Evolutionary conservation across 345 rosid genomes (phyloP), one percentile per base, ranked within the genome.

Genomic region (Pistacia atlantica): DNA sequence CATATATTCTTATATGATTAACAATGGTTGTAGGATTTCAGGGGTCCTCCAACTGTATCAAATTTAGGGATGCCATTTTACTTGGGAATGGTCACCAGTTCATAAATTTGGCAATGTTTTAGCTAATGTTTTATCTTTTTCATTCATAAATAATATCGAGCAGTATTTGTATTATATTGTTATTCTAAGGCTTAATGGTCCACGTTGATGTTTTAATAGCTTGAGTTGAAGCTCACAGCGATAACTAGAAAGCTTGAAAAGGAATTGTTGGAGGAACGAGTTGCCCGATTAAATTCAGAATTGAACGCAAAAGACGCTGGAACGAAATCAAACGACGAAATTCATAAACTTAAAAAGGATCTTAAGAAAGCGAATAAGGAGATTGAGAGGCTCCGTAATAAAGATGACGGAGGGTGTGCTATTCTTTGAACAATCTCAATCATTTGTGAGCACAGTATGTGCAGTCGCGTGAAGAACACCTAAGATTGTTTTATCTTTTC

Each of bases 151-250:
- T 42, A 14, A 25, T 38, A 38, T 63, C 31, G 12, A 42, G 42
- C 33, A 31, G 33, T 31, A 31, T 31, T 31, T 31, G 33, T 49
- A 55, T 60, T 55, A 28, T 52, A 4, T 9, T 56, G 64, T 4
- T 35, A n/a, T 51, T 71, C 7, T 37, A n/a, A 22, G 51, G 18
- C 8, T 12, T 37, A 17, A 12, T 56, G 52, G 25, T 46, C 12
- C 51, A 52, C 6, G 4, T 28, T 11, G 17, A 67, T 62, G 20
- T 74, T 55, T 25, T 69, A 8, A 5, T 35, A 95, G 99, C 90
- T 92, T 58, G 98, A 93, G 86, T 79, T 80, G 42, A 95, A 90
- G 87, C 93, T 95, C 75, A 84, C 74, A 71, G 98, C 92, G 81
- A 83, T 91, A 11, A 87, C 94, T 1, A 73, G 31, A 4, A 87